Conservation (phyloP, 139 green algal species). For the Chlorella sorokiniana region DNA sequence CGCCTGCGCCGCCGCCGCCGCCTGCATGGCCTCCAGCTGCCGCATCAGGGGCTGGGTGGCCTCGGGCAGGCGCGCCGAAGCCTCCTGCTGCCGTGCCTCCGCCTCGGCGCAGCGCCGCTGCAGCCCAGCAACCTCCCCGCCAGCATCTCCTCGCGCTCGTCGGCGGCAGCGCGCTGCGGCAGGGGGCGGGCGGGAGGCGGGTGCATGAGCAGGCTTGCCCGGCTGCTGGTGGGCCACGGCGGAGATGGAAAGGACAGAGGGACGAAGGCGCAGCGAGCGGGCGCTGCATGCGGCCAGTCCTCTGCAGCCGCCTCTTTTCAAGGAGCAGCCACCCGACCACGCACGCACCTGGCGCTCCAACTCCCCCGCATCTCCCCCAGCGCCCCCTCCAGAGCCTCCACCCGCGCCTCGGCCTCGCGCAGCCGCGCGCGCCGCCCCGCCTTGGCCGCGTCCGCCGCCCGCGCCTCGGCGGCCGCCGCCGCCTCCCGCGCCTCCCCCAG, state of each 20-base stretch:
- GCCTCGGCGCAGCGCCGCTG: constrained; percentile 74
- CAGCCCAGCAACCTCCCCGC: constrained; percentile 69
- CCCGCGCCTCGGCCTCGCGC: constrained; percentile 63
- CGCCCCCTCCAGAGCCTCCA: constrained; percentile 64
- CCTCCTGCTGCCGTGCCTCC: constrained; percentile 89
- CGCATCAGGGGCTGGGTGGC: constrained; percentile 89
- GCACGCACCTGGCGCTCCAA: constrained; percentile 63
- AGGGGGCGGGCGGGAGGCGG: not conserved
- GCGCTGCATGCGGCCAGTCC: no score
- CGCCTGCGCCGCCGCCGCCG: constrained; percentile 51
- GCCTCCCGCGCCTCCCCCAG: constrained; percentile 42
- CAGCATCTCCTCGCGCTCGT: constrained; percentile 56
- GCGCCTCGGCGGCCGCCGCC: constrained; percentile 68
- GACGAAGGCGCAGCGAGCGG: no score
- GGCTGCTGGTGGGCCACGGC: not conserved
- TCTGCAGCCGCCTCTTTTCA: not conserved
- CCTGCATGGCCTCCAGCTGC: constrained; percentile 91
- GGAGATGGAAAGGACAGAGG: not conserved
- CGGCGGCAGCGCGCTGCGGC: constrained; percentile 23
- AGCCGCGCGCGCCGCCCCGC: constrained; percentile 55
- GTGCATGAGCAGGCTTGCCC: not conserved
- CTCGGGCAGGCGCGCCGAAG: constrained; percentile 83
- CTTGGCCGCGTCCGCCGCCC: constrained; percentile 54
- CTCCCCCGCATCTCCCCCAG: constrained; percentile 67
- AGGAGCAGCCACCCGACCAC: not conserved